Conservation (phyloP, 768 basidiomycete genomes). For the Hebeloma cylindrosporum region DNA sequence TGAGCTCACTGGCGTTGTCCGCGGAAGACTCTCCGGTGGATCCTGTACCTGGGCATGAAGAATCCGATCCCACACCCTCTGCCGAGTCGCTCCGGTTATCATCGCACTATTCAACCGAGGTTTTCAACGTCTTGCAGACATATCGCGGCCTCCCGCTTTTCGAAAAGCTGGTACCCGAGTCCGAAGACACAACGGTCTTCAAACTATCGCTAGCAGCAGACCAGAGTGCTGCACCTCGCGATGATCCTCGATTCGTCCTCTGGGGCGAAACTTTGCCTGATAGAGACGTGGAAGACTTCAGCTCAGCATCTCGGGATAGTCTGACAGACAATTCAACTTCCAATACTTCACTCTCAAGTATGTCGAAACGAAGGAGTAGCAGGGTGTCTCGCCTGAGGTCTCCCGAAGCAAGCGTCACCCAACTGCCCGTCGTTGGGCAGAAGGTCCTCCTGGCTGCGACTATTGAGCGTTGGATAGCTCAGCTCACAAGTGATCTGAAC, state of each 20-base stretch:
- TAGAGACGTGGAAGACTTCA: conserved; percentile 31
- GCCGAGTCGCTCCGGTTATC: conserved; percentile 48
- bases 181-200: conserved; percentile 63
- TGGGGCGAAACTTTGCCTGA: conserved; percentile 66
- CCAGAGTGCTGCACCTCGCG: conserved; percentile 69
- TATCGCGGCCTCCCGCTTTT: conserved; percentile 75
- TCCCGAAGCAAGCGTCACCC: conserved; percentile 26
- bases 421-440: conserved; percentile 29
- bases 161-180: conserved; percentile 59
- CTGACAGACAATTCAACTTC: conserved; percentile 30
- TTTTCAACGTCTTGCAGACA: conserved; percentile 80
- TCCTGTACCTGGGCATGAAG: conserved; percentile 1
- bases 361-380: conserved; percentile 35
- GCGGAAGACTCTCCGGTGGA: conserved; percentile 2
- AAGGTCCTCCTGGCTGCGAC: conserved; percentile 82
- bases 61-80: conserved; percentile 29
- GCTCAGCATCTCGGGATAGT: conserved; percentile 35
- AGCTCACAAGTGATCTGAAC: conserved; percentile 82
- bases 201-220: conserved; percentile 68
- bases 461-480: conserved; percentile 91
- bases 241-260: conserved; percentile 89
- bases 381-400: conserved; percentile 34
- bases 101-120: conserved; percentile 68
- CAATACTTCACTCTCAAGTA: conserved; percentile 28
- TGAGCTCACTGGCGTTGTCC: conserved; percentile 18